These are phyloP conservation scores for Microsporum audouinii DNA, from an alignment of 2,329 filamentous ascomycete genomes.

Conservation along the genomic window DNA sequence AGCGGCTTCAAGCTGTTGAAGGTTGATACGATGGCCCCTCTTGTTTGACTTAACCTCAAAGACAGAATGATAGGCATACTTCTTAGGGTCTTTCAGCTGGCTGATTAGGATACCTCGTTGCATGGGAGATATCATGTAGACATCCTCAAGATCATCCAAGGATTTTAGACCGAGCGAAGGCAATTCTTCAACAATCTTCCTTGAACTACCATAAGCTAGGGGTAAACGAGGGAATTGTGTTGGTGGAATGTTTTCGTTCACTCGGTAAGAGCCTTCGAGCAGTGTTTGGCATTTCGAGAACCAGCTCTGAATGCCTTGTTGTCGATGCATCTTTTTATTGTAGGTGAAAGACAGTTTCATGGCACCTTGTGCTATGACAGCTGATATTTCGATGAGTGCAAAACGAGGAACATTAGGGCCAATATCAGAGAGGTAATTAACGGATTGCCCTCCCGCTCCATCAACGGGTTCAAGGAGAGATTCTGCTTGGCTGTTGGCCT, in stretches of 20 bases:
- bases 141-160: constrained; percentile 22
- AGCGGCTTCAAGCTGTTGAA: constrained; percentile 21
- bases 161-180: constrained; percentile 5
- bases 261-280: constrained; percentile 3
- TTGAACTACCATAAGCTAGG: constrained; percentile 7
- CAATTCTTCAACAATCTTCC: constrained; percentile 9
- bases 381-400: constrained; percentile 12
- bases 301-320: constrained; percentile 9
- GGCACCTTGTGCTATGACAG: constrained; percentile 5
- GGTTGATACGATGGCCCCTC: constrained; percentile 16
- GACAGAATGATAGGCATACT: constrained; percentile 28
- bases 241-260: neutral
- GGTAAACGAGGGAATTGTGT: constrained; percentile 11
- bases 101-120: constrained; percentile 30
- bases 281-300: constrained; percentile 6
- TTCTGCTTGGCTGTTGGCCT: constrained; percentile 36
- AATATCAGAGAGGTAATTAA: constrained; percentile 13
- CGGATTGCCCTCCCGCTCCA: constrained; percentile 9
- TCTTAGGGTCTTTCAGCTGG: constrained; percentile 26
- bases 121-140: constrained; percentile 29
- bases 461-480: constrained; percentile 23
- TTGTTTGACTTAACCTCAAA: constrained; percentile 23
- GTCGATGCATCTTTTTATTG: constrained; percentile 10
- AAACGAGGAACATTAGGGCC: constrained; percentile 10
- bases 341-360: constrained; percentile 11